Percentiles rank a stretch among this genome's conserved stretches.
Evolutionary conservation across 163 green algal species (phyloP).

Genomic region (Chloromonas sp.): DNA sequence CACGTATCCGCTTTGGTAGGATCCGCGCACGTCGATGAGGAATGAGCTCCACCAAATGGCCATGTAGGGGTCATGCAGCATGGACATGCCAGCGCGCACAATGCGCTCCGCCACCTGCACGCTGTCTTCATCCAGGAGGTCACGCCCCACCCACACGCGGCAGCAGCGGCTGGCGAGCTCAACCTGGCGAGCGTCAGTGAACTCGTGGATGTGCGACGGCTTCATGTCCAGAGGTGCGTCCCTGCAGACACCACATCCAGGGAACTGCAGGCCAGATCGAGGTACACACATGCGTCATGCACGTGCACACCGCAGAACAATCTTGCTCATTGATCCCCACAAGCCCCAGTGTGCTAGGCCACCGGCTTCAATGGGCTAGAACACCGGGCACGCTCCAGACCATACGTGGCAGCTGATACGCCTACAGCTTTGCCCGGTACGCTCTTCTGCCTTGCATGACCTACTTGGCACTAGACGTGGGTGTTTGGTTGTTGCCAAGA

Average conservation of each 20-base stretch:
- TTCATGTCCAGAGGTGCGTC: background rate
- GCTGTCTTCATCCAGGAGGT: background rate
- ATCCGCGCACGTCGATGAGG: conserved; percentile 17
- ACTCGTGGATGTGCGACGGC: conserved; percentile 13
- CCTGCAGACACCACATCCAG: conserved; percentile 18
- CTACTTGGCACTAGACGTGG: too few species aligned
- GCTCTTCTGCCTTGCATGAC: too few species aligned
- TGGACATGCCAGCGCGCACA: background rate
- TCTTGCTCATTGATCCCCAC: too few species aligned
- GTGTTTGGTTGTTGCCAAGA: too few species aligned
- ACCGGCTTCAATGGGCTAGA: too few species aligned
- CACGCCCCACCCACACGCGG: conserved; percentile 10
- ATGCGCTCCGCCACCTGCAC: conserved; percentile 13
- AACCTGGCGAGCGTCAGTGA: conserved; percentile 24
- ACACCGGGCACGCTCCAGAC: too few species aligned
- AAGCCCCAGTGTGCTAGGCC: too few species aligned
- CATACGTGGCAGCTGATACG: too few species aligned
- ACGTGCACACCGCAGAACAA: too few species aligned
- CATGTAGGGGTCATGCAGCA: conserved; percentile 10
- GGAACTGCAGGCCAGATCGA: conserved; percentile 6
- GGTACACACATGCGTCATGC: too few species aligned
- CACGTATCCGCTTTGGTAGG: conserved; percentile 13
- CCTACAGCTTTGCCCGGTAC: too few species aligned
- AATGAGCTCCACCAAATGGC: conserved; percentile 25
- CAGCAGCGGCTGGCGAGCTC: conserved; percentile 29